Base-by-base conservation (phyloP, 192 early-diverging fungal species). In the Rhizophagus sp. region DNA sequence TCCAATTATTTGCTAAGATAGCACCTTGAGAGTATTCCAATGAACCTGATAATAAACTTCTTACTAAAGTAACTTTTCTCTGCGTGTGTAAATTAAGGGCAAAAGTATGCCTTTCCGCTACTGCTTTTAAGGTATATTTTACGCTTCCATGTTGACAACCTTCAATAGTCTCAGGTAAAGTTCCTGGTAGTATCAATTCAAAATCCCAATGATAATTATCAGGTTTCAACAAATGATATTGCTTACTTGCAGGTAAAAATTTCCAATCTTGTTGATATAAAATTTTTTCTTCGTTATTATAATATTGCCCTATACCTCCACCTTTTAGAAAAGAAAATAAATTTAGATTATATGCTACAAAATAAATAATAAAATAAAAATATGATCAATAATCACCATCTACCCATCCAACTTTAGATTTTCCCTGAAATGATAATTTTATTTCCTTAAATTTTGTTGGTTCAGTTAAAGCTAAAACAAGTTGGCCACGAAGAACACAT, bases 81-180 rank as follows among this genome's bases (percentile, higher is more conserved):
- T 79, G 63, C 1, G 82, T 75, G 0, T 77, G 44, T 15, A 87
- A 68, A 71, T 92, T 92, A 24, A 83, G 79, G 44, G 88, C 83
- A 73, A 92, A 91, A 15, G 79, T 81, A 12, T 85, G 80, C 4
- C 90, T 87, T 79, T 91, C 91, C 9, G 89, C 81, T 10, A 83
- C 64, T 0, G 90, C 91, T 39, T 83, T 82, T 71, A 92, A 69
- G 13, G 65, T 73, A 73, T 92, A 92, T 3, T 77, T 65, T 9
- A 91, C 82, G 22, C 79, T 81, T n/a, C 87, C 87, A 67, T 86
- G 61, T n/a, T 88, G 81, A 69, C 83, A 78, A 19, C 84, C 86
- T 24, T 85, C 82, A 13, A 87, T 83, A 0, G 91, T 88, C 78
- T 92, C 91, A 7, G 91, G 91, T 62, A 91, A 80, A 36, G 88